Evolutionary conservation across 2,329 filamentous ascomycete species (phyloP).

Genomic region (Trichoderma cornu-damae): DNA sequence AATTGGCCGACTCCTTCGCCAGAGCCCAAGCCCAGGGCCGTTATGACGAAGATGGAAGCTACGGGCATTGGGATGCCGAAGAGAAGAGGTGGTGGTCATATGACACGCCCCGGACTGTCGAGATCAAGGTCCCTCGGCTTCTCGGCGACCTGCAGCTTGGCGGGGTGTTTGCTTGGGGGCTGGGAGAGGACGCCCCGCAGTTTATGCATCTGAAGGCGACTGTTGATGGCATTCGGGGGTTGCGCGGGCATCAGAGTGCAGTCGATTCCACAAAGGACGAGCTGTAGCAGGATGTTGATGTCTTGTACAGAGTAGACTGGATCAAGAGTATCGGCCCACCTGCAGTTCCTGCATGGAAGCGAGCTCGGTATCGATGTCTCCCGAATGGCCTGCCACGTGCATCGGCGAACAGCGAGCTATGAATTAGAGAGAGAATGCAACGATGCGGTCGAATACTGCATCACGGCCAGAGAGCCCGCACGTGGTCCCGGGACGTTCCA

Average conservation of each 20-base stretch:
- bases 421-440: background rate
- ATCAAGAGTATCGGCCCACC: background rate
- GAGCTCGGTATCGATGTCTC: background rate
- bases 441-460: background rate
- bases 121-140: constrained; percentile 57
- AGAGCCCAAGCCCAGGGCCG: constrained; percentile 48
- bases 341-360: background rate
- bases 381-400: background rate
- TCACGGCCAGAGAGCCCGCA: background rate
- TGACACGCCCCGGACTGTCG: constrained; percentile 59
- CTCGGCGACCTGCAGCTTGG: constrained; percentile 54
- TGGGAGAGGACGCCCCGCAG: constrained; percentile 59
- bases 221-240: constrained; percentile 22
- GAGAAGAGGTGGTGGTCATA: constrained; percentile 67
- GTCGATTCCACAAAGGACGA: background rate
- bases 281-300: background rate
- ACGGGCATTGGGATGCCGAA: constrained; percentile 61
- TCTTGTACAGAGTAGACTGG: background rate
- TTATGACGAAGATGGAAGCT: constrained; percentile 57
- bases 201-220: constrained; percentile 40
- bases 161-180: constrained; percentile 70
- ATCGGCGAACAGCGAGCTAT: background rate
- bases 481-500: background rate
- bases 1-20: constrained; percentile 53
- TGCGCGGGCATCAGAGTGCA: background rate